Evolutionary conservation across 2,329 filamentous ascomycete genomes (phyloP).

Genomic region (Neurospora sp.): DNA sequence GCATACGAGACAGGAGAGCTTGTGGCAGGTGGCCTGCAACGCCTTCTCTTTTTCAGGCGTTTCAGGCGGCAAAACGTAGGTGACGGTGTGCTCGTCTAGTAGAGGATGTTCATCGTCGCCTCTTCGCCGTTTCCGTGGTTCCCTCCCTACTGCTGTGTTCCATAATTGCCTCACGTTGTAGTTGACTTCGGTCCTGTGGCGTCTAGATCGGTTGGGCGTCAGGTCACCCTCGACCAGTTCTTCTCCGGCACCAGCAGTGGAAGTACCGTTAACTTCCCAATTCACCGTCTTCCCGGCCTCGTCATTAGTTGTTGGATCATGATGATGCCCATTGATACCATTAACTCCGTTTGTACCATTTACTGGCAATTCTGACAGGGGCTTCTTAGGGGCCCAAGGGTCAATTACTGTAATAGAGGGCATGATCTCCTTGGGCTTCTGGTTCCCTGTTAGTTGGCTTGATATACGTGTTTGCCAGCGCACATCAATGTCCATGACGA

Average conservation of each 20-base stretch:
- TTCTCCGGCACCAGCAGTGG: constrained; percentile 26
- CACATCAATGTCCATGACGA: constrained; percentile 38
- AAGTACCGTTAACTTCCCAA: constrained; percentile 10
- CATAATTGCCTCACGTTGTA: constrained; percentile 53
- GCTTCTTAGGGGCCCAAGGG: constrained; percentile 23
- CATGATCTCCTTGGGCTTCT: constrained; percentile 31
- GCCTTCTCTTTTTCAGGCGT: neutral
- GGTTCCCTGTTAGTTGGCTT: constrained; percentile 19
- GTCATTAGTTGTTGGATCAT: constrained; percentile 6
- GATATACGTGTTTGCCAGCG: constrained; percentile 34
- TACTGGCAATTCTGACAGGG: constrained; percentile 20
- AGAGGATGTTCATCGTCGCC: constrained; percentile 8
- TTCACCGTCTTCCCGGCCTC: constrained; percentile 6
- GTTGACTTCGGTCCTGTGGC: constrained; percentile 36
- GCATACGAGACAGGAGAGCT: constrained; percentile 42
- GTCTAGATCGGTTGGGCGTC: constrained; percentile 42
- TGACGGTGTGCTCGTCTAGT: constrained; percentile 32
- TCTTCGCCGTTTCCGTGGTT: constrained; percentile 33
- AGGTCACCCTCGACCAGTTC: constrained; percentile 36
- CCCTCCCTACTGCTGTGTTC: constrained; percentile 45
- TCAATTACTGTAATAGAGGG: constrained; percentile 34
- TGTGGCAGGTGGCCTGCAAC: constrained; percentile 33
- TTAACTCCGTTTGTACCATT: constrained; percentile 19
- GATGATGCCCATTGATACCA: constrained; percentile 4
- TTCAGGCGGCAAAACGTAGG: constrained; percentile 34